Evolutionary conservation across 768 basidiomycete species (phyloP).

Genomic region (Lactarius sanguifluus): DNA sequence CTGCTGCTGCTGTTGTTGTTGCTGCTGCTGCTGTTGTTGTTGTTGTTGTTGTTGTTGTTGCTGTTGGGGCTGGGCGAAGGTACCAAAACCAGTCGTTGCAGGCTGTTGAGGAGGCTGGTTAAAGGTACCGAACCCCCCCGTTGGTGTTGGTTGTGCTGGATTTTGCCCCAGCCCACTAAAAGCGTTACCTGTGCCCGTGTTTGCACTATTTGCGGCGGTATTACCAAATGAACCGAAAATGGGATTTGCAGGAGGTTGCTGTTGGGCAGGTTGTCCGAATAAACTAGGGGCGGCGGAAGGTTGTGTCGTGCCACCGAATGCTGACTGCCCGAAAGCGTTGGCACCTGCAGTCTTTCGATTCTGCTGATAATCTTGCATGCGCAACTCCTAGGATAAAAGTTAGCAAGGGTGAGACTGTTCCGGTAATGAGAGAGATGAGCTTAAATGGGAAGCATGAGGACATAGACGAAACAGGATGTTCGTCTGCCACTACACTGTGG

Average conservation of each 20-base stretch:
- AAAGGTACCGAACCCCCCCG: slow-evolving; percentile 33
- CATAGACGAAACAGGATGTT: slow-evolving; percentile 7
- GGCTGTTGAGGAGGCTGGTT: slow-evolving; percentile 36
- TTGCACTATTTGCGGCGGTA: slow-evolving; percentile 30
- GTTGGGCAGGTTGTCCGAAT: slow-evolving; percentile 37
- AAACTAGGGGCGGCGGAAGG: slow-evolving; percentile 31
- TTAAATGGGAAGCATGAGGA: not conserved
- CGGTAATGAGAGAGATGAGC: too few relatives aligned
- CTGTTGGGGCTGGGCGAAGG: slow-evolving; percentile 38
- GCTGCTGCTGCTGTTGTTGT: slow-evolving; percentile 12
- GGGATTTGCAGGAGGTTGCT: slow-evolving; percentile 34
- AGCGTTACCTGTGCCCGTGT: slow-evolving; percentile 30
- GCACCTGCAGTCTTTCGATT: slow-evolving; percentile 44
- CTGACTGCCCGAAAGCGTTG: slow-evolving; percentile 36
- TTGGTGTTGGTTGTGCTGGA: slow-evolving; percentile 26
- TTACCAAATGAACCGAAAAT: slow-evolving; percentile 36
- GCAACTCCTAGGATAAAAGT: slow-evolving; percentile 42
- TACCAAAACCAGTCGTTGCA: slow-evolving; percentile 33
- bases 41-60: slow-evolving; percentile 8
- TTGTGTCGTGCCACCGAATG: slow-evolving; percentile 37
- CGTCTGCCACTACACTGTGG: not conserved
- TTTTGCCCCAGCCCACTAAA: slow-evolving; percentile 36
- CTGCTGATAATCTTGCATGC: slow-evolving; percentile 49
- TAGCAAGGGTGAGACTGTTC: not conserved
- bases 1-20: not conserved